A percentile compares a stretch with the other conserved stretches of the same genome.
Conservation (phyloP, 2,329 filamentous ascomycete species). For the Talaromyces sp. region DNA sequence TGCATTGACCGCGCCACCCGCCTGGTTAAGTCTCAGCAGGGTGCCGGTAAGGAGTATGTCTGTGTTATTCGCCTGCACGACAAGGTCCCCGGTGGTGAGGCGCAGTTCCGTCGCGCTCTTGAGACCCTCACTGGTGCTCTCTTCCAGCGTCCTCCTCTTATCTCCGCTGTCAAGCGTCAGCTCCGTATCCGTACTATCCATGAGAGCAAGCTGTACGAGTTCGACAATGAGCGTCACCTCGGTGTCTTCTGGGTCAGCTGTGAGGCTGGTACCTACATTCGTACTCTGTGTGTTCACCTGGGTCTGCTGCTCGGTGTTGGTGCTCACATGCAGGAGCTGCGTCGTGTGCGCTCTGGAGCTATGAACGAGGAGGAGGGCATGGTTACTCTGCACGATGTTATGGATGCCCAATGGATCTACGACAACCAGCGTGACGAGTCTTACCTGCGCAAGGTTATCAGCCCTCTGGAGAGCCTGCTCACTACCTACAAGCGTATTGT, state of each 20-base stretch:
- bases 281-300: conserved; percentile 94
- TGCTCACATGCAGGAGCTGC: conserved; percentile 97
- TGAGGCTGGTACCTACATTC: conserved; percentile 97
- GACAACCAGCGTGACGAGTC: conserved; percentile 96
- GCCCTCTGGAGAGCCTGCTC: conserved; percentile 88
- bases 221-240: conserved; percentile 96
- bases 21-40: conserved; percentile 98
- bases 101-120: conserved; percentile 88
- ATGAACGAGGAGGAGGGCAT: conserved; percentile 90
- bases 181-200: conserved; percentile 97
- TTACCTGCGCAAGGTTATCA: conserved; percentile 87
- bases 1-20: conserved; percentile 96
- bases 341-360: conserved; percentile 88
- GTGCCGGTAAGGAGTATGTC: conserved; percentile 98
- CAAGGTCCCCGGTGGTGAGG: conserved; percentile 89
- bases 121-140: conserved; percentile 96
- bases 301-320: conserved; percentile 78
- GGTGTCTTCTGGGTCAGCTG: conserved; percentile 99
- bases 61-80: conserved; percentile 94
- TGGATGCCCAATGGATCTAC: conserved; percentile 93
- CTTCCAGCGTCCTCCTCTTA: conserved; percentile 95
- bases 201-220: conserved; percentile 94
- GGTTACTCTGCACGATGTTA: conserved; percentile 91
- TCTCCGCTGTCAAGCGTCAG: conserved; percentile 98
- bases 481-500: conserved; percentile 95